Conservation (phyloP, 225 moss, liverwort and hornwort species). For the Pleurozium schreberi region DNA sequence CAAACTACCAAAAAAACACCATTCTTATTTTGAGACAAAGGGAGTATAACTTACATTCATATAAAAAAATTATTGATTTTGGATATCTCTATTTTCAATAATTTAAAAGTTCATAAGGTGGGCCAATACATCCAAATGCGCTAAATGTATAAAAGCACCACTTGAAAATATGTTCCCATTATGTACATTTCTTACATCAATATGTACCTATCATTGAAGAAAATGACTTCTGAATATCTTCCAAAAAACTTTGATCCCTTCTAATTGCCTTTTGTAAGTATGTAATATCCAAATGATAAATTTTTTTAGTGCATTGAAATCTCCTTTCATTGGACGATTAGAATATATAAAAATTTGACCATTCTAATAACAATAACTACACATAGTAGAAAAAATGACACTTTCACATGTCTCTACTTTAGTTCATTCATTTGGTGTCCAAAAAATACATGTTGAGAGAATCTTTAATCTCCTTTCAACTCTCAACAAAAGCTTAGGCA, state of each 20-base stretch:
- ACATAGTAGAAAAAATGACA: accelerated
- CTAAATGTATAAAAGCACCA: accelerated
- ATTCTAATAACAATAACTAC: not conserved
- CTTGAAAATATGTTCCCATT: not conserved
- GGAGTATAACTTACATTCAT: not conserved
- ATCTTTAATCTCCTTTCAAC: not conserved
- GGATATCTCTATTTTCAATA: not conserved
- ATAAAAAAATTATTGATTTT: accelerated
- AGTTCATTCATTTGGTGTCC: not conserved
- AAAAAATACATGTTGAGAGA: not conserved
- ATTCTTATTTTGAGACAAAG: no score
- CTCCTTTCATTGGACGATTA: not conserved
- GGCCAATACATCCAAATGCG: accelerated
- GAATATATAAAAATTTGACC: not conserved
- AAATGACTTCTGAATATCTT: not conserved
- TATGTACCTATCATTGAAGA: not conserved
- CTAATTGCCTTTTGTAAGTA: no score
- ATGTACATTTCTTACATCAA: not conserved
- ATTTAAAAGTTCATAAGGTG: not conserved
- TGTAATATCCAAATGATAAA: not conserved
- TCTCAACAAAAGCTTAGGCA: not conserved
- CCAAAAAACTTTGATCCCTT: not conserved
- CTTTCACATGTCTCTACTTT: not conserved
- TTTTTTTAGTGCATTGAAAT: not conserved
- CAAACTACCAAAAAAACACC: no score